Base-by-base conservation (phyloP, 73 alveolate species). In the Blepharisma japonicum region DNA sequence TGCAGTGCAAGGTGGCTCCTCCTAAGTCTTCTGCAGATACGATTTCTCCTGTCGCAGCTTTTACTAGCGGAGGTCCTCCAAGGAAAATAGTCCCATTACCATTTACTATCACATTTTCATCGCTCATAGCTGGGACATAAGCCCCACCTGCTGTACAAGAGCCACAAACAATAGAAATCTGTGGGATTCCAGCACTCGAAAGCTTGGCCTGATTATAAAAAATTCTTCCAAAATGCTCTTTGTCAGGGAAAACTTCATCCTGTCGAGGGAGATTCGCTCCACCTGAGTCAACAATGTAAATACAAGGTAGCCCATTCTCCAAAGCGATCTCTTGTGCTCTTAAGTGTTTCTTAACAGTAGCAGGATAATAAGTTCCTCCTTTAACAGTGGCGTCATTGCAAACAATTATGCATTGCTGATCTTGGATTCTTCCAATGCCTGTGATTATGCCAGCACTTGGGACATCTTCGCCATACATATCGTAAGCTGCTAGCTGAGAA, bases 61-160 rank as follows among this genome's bases (percentile, higher is more conserved):
- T 91, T 25, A 95, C 99, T 27, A 95, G 83, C 4, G 99, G 99
- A 32, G 99, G 99, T 7, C 99, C 98, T n/a, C 97, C 98, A 56
- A 95, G 74, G 83, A 92, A 95, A 82, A 95, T 94, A 50, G 99
- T 95, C 7, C 99, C 99, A 47, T 95, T 93, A 71, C 94, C 91
- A 77, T 85, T 84, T 54, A 95, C 99, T 71, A 95, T 95, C 46
- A 95, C 91, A 54, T 85, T 91, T 81, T 95, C 99, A 86, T 95
- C 99, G 38, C 96, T 78, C 99, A 95, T 95, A 38, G 98, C 97
- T n/a, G 99, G 99, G 25, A 95, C 98, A 61, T 95, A 95, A 46
- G 99, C 99, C 50, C 99, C 99, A 18, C 99, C 99, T 6, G 99
- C 99, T 14, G 99, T 95, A 82, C 99, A 95, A 32, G 94, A 85